phyloP scores from a whole-genome alignment of 768 basidiomycete species.

The Porphyrellus cyaneotinctus region DNA sequence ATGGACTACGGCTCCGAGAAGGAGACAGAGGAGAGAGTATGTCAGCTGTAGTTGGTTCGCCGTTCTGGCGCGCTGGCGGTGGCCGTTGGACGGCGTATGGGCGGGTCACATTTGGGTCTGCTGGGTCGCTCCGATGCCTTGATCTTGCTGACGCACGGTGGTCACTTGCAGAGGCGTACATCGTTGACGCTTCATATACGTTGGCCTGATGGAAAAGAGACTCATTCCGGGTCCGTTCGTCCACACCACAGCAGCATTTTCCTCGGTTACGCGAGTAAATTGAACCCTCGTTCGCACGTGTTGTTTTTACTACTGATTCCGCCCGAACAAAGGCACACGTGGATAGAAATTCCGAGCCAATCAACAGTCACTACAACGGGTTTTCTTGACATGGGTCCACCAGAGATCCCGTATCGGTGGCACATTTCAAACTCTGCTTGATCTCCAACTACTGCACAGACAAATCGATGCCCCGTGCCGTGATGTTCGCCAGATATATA shows the following conservation, averaged over 20 bases:
- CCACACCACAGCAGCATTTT: not conserved
- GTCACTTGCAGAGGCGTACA: slow-evolving; percentile 11
- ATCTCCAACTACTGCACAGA: slow-evolving; percentile 4
- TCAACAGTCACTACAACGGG: not conserved
- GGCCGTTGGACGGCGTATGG: slow-evolving; percentile 27
- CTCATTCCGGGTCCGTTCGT: not conserved
- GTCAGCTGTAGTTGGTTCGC: slow-evolving; percentile 9
- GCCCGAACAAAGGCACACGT: not conserved
- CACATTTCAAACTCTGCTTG: too few relatives aligned
- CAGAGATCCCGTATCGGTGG: too few relatives aligned
- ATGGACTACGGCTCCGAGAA: slow-evolving; percentile 20
- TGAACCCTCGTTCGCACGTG: slow-evolving; percentile 13
- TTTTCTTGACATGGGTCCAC: too few relatives aligned
- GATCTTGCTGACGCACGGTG: slow-evolving; percentile 11
- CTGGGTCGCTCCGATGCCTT: slow-evolving; percentile 13
- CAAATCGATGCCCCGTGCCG: slow-evolving; percentile 27
- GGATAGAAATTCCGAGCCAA: not conserved
- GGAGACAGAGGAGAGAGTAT: slow-evolving; percentile 3
- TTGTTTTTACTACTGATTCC: not conserved
- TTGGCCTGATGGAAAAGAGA: not conserved
- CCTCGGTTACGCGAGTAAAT: too few relatives aligned
- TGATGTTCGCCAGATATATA: slow-evolving; percentile 37
- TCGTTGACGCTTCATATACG: not conserved
- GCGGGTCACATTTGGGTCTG: slow-evolving; percentile 25
- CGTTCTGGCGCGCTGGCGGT: slow-evolving; percentile 21